phyloP scores from a whole-genome alignment of 371 early-diverging fungal genomes.

The Batkoa obscura region DNA sequence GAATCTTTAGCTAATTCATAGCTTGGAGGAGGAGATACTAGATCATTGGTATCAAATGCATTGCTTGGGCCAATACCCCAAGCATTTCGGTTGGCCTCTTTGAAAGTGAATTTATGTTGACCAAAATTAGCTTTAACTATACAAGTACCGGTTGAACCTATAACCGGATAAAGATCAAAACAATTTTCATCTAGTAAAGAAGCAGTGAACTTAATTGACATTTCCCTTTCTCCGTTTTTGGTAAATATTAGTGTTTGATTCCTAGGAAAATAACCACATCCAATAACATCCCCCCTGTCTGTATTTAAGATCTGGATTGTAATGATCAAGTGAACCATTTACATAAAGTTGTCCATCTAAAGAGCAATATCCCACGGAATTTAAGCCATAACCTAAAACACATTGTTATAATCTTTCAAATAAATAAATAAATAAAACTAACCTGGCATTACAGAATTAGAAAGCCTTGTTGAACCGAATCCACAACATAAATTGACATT shows the following conservation, averaged over 20 bases:
- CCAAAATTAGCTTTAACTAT: not conserved
- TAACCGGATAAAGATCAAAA: not conserved
- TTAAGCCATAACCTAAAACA: not conserved
- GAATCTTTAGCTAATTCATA: no score
- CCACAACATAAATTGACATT: not conserved
- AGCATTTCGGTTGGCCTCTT: conserved; percentile 1
- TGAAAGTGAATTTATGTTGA: not conserved
- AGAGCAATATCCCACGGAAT: conserved; percentile 3
- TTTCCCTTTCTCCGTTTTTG: not conserved
- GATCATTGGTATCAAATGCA: no score
- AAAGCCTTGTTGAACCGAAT: not conserved
- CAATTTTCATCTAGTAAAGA: not conserved
- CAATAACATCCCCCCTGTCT: not conserved
- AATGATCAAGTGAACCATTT: not conserved
- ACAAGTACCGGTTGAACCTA: not conserved
- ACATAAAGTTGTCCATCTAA: conserved; percentile 5
- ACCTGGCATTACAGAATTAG: conserved; percentile 1
- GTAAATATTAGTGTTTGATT: not conserved
- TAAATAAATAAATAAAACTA: not conserved
- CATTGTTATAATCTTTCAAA: no score
- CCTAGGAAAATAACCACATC: conserved; percentile 1
- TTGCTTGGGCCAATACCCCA: no score
- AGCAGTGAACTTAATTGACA: not conserved
- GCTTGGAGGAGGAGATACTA: no score
- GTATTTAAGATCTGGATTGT: not conserved